Conservation (phyloP, 305 asterid species). For the Andrographis paniculata region DNA sequence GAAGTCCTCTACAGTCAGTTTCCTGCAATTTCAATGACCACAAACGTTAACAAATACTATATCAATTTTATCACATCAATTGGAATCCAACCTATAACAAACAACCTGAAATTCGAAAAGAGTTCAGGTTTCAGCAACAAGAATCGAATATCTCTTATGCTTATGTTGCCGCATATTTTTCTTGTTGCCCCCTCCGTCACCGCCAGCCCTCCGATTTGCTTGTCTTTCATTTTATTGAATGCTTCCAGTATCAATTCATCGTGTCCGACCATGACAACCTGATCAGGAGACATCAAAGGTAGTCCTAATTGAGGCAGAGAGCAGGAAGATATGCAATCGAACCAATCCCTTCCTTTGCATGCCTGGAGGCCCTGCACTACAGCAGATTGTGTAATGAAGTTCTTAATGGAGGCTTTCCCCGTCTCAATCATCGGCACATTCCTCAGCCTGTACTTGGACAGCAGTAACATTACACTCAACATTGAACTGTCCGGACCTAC, state of each 20-base stretch:
- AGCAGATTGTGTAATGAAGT: slow-evolving; percentile 94
- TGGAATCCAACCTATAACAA: background rate
- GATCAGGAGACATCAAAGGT: slow-evolving; percentile 65
- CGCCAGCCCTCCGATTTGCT: slow-evolving; percentile 74
- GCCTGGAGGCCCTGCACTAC: slow-evolving; percentile 66
- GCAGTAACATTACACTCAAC: slow-evolving; percentile 58
- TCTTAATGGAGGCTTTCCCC: slow-evolving; percentile 43
- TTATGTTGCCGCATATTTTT: slow-evolving; percentile 59
- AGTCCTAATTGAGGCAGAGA: slow-evolving; percentile 70
- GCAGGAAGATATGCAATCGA: slow-evolving; percentile 55
- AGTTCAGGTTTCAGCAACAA: slow-evolving; percentile 73
- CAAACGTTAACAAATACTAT: background rate
- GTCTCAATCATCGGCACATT: slow-evolving; percentile 72
- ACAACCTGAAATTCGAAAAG: slow-evolving; percentile 71
- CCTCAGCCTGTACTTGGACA: slow-evolving; percentile 79
- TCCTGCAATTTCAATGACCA: slow-evolving; percentile 28
- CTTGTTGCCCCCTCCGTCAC: slow-evolving; percentile 48
- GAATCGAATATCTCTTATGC: slow-evolving; percentile 85
- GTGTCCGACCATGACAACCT: slow-evolving; percentile 54
- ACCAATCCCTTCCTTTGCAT: slow-evolving; percentile 93
- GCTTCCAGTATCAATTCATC: slow-evolving; percentile 67
- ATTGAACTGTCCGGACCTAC: slow-evolving; percentile 45
- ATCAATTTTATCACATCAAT: background rate
- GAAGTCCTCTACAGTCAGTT: slow-evolving; percentile 58
- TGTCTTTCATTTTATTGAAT: slow-evolving; percentile 80